Conservation (phyloP, 2,329 filamentous ascomycete species). For the Emergomyces orientalis region DNA sequence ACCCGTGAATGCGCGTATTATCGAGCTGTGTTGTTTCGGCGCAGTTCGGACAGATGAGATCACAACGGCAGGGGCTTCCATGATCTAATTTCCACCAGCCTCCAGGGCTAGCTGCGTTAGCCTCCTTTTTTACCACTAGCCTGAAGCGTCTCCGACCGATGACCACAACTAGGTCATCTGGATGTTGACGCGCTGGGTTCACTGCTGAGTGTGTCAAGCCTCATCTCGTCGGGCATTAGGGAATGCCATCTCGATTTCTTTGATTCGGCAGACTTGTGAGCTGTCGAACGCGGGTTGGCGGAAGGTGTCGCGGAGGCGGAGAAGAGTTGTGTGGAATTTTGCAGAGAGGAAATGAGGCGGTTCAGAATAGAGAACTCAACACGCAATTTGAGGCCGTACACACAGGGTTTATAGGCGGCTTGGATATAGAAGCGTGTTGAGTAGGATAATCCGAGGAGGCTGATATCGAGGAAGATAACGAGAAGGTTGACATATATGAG, state of each 20-base stretch:
- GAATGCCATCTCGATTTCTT: not conserved
- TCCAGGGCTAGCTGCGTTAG: not conserved
- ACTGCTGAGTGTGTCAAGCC: not conserved
- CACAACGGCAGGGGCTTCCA: not conserved
- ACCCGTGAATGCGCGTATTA: not conserved
- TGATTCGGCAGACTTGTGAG: not conserved
- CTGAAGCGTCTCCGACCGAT: no score
- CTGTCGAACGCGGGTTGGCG: not conserved
- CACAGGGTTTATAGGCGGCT: conserved; percentile 25
- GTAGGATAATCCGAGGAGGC: conserved; percentile 29
- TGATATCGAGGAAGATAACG: conserved; percentile 36
- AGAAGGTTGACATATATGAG: conserved; percentile 29
- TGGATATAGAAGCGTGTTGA: conserved; percentile 28
- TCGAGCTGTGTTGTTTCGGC: not conserved
- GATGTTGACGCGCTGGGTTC: not conserved
- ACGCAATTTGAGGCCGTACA: conserved; percentile 33
- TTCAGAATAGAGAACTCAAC: conserved; percentile 47
- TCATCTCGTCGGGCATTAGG: not conserved
- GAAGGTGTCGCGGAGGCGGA: not conserved
- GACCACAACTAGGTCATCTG: not conserved
- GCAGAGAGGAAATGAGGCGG: conserved; percentile 20
- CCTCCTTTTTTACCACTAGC: not conserved
- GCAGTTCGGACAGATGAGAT: not conserved
- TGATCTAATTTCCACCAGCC: no score
- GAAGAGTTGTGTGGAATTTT: not conserved